Percentiles rank a stretch among this genome's conserved stretches.
These are phyloP conservation scores for Malus asiatica DNA, from an alignment of 306 rosid genomes.

Conservation along the genomic window DNA sequence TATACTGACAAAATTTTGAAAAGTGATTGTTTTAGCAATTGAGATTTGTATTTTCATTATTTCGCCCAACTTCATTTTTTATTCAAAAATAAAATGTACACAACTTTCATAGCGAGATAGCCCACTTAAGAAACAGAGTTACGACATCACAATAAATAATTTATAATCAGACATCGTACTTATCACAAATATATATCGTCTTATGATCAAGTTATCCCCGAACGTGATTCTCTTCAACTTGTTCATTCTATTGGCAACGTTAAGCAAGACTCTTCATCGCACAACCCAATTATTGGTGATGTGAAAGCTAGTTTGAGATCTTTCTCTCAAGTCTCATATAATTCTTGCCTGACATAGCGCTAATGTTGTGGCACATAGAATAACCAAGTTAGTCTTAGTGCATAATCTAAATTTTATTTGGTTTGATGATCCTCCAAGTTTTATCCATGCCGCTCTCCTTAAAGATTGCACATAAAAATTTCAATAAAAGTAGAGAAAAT, in stretches of 20 bases:
- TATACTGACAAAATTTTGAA: too few species aligned
- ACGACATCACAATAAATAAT: not conserved
- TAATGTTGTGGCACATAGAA: too few species aligned
- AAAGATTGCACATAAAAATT: not conserved
- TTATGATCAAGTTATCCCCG: too few species aligned
- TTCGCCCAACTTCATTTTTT: too few species aligned
- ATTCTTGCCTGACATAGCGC: not conserved
- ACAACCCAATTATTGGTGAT: too few species aligned
- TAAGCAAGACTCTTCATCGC: not conserved
- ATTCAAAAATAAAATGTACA: not conserved
- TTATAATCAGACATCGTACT: too few species aligned
- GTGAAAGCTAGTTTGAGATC: not conserved
- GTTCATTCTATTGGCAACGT: not conserved
- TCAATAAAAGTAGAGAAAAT: not conserved
- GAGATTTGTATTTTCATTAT: not conserved
- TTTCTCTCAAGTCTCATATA: not conserved
- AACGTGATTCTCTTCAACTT: not conserved
- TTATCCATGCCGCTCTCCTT: too few species aligned
- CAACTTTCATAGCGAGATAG: not conserved
- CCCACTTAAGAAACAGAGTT: not conserved
- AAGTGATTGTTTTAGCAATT: not conserved
- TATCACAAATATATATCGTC: not conserved
- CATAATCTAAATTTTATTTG: not conserved
- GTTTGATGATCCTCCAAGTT: not conserved
- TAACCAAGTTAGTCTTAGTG: too few species aligned